Base-by-base conservation (phyloP, 2,329 filamentous ascomycete genomes). In the Trichoderma polysporum region DNA sequence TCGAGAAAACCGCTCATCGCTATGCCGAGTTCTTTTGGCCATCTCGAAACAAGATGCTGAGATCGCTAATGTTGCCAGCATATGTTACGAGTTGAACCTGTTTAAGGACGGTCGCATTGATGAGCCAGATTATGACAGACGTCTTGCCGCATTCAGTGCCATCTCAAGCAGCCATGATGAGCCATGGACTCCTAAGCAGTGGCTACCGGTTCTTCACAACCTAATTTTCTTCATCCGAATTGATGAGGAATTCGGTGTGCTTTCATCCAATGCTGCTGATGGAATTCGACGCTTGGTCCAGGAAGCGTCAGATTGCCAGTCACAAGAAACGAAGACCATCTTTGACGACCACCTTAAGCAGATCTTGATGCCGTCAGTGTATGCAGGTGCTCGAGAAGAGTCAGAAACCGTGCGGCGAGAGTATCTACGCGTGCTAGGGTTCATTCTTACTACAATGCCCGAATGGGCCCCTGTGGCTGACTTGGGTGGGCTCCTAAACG, bases 151-250 rank as follows among this genome's bases (percentile, higher is more conserved):
- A 3, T 98, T 95, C 79, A 89, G 85, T 67, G 76, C 80, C 8
- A 89, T 98, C 69, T 91, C 90, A 39, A 85, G 86, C 47, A 80
- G 86, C 2, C 81, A 85, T n/a, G 87, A 87, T 41, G 79, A 82
- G 0, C 61, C 50, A 35, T 87, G 94, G 68, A 89, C 86, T 0
- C 79, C 88, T 1, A 85, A 86, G 67, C 91, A 97, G 77, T 99
- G 95, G 94, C 85, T 90, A 61, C 94, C 95, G 6, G 79, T 99
- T 22, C 80, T 98, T 12, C 91, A 94, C 79, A 99, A 98, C 74
- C 86, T 97, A 81, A 83, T 97, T 2, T 98, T 90, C 78, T 95
- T 91, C 74, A 90, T 97, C 70, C 90, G 89, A 70, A 88, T 94
- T 70, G 90, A 93, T 65, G 93, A 97, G 69, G 95, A 99, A 76